These are phyloP conservation scores for Fusarium torulosum DNA, from an alignment of 2,329 filamentous ascomycete species.

Conservation along the genomic window DNA sequence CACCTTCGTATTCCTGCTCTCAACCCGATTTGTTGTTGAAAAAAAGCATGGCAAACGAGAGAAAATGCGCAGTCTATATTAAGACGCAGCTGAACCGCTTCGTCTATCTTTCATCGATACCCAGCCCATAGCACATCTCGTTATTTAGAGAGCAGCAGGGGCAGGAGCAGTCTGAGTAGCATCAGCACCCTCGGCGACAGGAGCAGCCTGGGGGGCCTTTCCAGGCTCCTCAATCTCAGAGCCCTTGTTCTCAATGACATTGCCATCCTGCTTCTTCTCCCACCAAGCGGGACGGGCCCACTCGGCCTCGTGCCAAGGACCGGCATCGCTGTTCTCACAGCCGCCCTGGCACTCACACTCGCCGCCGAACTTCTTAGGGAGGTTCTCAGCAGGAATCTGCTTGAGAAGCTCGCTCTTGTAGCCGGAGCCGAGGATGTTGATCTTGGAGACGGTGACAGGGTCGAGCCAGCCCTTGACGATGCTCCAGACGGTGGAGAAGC, in stretches of 20 bases:
- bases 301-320: slow-evolving; percentile 84
- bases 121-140: slow-evolving; percentile 14
- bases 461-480: slow-evolving; percentile 95
- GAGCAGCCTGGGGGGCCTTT: slow-evolving; percentile 51
- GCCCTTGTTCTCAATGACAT: slow-evolving; percentile 57
- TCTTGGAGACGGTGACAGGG: slow-evolving; percentile 96
- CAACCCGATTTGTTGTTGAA: slow-evolving; percentile 21
- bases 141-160: slow-evolving; percentile 52
- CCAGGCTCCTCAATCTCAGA: slow-evolving; percentile 53
- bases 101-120: slow-evolving; percentile 34
- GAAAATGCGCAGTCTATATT: slow-evolving; percentile 42
- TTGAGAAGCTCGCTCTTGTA: slow-evolving; percentile 87
- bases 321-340: slow-evolving; percentile 87
- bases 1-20: slow-evolving; percentile 25
- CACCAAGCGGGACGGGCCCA: slow-evolving; percentile 76
- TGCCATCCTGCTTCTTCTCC: slow-evolving; percentile 62
- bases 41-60: slow-evolving; percentile 39
- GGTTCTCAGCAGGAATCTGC: slow-evolving; percentile 90
- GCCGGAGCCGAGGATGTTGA: slow-evolving; percentile 83
- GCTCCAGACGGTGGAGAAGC: slow-evolving; percentile 87
- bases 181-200: slow-evolving; percentile 51
- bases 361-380: slow-evolving; percentile 89
- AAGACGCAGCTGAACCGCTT: slow-evolving; percentile 34
- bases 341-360: slow-evolving; percentile 84
- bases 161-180: slow-evolving; percentile 53